Conservation (phyloP, 2,329 filamentous ascomycete species). For the Pseudogymnoascus sp. region DNA sequence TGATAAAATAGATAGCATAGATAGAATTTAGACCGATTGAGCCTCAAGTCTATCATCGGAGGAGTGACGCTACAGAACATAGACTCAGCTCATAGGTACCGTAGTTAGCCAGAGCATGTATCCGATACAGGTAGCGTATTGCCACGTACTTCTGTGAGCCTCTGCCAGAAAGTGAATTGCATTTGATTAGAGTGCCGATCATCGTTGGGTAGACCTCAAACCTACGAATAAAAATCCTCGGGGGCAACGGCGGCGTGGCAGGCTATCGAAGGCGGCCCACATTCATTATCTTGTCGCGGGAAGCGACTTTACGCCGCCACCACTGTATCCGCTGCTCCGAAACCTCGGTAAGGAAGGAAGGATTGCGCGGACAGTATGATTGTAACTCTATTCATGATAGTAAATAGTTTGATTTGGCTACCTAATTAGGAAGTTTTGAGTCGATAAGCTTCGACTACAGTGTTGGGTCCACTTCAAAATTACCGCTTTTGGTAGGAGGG, state of each 20-base stretch:
- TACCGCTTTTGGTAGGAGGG: constrained; percentile 4
- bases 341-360: background rate
- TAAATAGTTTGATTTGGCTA: background rate
- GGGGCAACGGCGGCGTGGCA: background rate
- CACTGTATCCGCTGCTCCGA: background rate
- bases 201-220: background rate
- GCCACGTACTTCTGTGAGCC: background rate
- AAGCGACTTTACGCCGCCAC: background rate
- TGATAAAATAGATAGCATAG: background rate
- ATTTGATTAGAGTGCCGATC: background rate
- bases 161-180: background rate
- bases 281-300: background rate
- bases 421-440: background rate
- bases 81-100: background rate
- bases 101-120: background rate
- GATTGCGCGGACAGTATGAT: background rate
- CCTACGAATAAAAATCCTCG: background rate
- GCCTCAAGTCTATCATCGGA: background rate
- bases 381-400: background rate
- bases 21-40: background rate
- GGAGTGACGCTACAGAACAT: background rate
- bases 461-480: background rate
- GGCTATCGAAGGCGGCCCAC: background rate
- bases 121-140: background rate
- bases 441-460: background rate